A percentile compares a stretch with the other conserved stretches of the same genome.
Evolutionary conservation across 306 rosid species (phyloP).

Genomic region (Urtica urens): DNA sequence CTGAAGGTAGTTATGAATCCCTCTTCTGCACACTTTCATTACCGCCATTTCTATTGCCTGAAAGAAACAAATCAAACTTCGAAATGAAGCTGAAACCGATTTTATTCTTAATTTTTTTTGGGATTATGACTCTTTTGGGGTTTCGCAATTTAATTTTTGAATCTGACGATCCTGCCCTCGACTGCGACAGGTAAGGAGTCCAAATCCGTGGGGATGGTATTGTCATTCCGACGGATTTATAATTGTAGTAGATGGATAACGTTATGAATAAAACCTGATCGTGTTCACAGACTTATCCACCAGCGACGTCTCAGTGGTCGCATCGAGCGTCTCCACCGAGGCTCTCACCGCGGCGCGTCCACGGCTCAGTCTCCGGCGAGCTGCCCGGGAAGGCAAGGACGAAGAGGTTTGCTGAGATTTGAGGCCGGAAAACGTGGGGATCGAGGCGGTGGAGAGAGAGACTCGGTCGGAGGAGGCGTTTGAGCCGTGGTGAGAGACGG

Average conservation of each 20-base stretch:
- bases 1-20: constrained; percentile 42
- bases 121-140: no score
- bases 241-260: no score
- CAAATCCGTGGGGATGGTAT: no score
- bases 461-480: constrained; percentile 37
- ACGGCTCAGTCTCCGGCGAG: constrained; percentile 12
- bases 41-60: constrained; percentile 4
- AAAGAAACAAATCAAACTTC: no score
- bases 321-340: constrained; percentile 35
- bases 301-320: constrained; percentile 38
- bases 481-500: constrained; percentile 43
- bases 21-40: constrained; percentile 38
- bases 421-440: constrained; percentile 56
- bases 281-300: constrained; percentile 81
- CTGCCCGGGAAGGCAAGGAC: constrained; percentile 4
- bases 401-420: constrained; percentile 27
- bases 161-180: no score
- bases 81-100: no score
- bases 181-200: no score
- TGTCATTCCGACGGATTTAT: no score
- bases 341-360: constrained; percentile 25
- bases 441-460: constrained; percentile 34
- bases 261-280: no score
- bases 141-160: no score
- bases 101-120: no score